Evolutionary conservation across 495 filamentous ascomycete species (phyloP).

Genomic region (Lasiosphaeriaceae sp.): DNA sequence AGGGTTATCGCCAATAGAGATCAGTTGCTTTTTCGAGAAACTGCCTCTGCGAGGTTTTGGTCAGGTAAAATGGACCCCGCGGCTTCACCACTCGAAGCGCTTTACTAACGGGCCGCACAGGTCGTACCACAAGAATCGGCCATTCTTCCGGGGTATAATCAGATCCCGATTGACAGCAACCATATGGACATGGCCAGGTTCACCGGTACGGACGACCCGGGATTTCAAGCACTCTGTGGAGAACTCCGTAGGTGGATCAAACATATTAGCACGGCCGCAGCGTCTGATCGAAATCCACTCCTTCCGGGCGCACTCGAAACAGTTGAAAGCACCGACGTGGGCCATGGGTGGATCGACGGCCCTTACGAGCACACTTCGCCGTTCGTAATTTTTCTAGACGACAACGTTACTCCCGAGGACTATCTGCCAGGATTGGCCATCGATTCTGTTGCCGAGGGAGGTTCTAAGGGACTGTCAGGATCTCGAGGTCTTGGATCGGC

Average conservation of each 20-base stretch:
- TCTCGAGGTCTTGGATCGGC: no score
- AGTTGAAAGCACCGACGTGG: no score
- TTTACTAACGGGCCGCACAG: slow-evolving; percentile 7
- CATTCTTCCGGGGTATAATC: slow-evolving; percentile 31
- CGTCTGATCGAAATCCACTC: no score
- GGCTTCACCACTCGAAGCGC: background rate
- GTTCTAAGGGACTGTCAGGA: no score
- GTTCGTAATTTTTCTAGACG: no score
- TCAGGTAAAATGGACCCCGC: background rate
- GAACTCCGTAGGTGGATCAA: slow-evolving; percentile 21
- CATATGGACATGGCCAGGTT: slow-evolving; percentile 46
- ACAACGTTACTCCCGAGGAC: no score
- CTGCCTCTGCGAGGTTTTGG: slow-evolving; percentile 19
- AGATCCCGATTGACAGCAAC: slow-evolving; percentile 36
- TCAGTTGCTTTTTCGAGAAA: slow-evolving; percentile 32
- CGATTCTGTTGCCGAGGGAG: no score
- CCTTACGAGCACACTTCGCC: no score
- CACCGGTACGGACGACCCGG: slow-evolving; percentile 8
- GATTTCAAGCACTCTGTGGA: slow-evolving; percentile 17
- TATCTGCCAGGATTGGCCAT: no score
- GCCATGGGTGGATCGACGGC: no score
- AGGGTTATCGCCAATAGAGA: slow-evolving; percentile 16
- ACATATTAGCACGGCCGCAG: no score
- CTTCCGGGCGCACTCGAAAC: no score
- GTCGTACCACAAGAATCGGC: slow-evolving; percentile 40